Conservation (phyloP, 2,329 filamentous ascomycete genomes). For the Colletotrichum camelliae region DNA sequence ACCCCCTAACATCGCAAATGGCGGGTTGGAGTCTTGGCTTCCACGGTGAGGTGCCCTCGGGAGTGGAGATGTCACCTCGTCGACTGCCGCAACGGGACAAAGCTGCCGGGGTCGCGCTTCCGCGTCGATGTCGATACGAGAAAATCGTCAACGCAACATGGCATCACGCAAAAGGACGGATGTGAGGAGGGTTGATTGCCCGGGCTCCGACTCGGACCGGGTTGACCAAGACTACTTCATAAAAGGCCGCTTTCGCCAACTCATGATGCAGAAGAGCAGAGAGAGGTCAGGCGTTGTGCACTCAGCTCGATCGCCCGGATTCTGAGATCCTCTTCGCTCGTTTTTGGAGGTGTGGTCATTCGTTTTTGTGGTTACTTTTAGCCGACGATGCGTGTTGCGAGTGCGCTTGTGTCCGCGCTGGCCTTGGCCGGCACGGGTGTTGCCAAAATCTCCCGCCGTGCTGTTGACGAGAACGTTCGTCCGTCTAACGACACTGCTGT, state of each 20-base stretch:
- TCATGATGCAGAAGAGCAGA: neutral
- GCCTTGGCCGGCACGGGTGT: constrained; percentile 6
- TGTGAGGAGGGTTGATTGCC: neutral
- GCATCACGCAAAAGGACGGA: neutral
- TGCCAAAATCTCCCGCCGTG: constrained; percentile 5
- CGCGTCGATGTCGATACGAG: neutral
- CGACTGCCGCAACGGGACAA: constrained; percentile 9
- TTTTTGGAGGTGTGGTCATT: neutral
- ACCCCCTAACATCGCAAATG: neutral
- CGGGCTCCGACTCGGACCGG: neutral
- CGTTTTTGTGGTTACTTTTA: neutral
- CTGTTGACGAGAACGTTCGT: neutral
- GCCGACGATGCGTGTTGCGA: constrained; percentile 6
- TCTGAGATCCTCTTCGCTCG: neutral
- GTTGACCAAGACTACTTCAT: neutral
- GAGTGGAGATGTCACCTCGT: constrained; percentile 1
- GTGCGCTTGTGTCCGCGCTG: constrained; percentile 10
- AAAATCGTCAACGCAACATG: constrained; percentile 1
- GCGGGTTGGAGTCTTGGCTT: constrained; percentile 1
- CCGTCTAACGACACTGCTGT: constrained; percentile 6
- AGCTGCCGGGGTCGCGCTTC: neutral
- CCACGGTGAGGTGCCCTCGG: neutral
- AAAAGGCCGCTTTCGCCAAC: neutral
- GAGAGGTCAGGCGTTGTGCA: neutral
- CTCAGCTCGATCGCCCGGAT: neutral